Base-by-base conservation (phyloP, 306 rosid genomes). In the Mimosa bimucronata region DNA sequence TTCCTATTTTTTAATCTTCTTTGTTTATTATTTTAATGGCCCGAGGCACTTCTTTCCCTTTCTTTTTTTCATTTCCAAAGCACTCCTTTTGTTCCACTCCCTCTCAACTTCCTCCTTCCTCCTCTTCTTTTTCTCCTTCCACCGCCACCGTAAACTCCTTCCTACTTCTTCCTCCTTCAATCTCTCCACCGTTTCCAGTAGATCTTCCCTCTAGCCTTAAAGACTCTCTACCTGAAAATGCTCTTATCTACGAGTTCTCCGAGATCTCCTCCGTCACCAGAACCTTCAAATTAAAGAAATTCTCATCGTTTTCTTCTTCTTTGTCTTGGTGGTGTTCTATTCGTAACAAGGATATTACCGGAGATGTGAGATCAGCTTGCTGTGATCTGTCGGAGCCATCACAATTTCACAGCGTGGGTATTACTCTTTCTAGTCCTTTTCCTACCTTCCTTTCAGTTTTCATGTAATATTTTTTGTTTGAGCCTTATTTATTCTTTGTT, bases 321-420 rank as follows among this genome's bases (percentile, higher is more conserved):
- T 66, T 85, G 55, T 80, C 96, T 2, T 95, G 92, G 91, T 91
- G 95, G 25, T 95, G 98, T 80, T 66, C 78, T 18, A n/a, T 95
- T 4, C 90, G 91, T 13, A 55, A 79, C 42, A 87, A 83, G 13
- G 96, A 91, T n/a, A n/a, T n/a, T n/a, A n/a, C n/a, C n/a, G n/a
- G n/a, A n/a, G n/a, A n/a, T n/a, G n/a, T n/a, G n/a, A n/a, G n/a
- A n/a, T n/a, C n/a, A n/a, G n/a, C n/a, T n/a, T n/a, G n/a, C n/a
- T n/a, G n/a, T n/a, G n/a, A n/a, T n/a, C n/a, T n/a, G n/a, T n/a
- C n/a, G n/a, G n/a, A n/a, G n/a, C n/a, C n/a, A n/a, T n/a, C n/a
- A n/a, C n/a, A n/a, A n/a, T n/a, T n/a, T n/a, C n/a, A n/a, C n/a
- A n/a, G n/a, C n/a, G n/a, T n/a, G n/a, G n/a, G n/a, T n/a, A n/a